These are phyloP conservation scores for Coprinellus aureogranulatus DNA, from an alignment of 768 basidiomycete species.

Conservation along the genomic window DNA sequence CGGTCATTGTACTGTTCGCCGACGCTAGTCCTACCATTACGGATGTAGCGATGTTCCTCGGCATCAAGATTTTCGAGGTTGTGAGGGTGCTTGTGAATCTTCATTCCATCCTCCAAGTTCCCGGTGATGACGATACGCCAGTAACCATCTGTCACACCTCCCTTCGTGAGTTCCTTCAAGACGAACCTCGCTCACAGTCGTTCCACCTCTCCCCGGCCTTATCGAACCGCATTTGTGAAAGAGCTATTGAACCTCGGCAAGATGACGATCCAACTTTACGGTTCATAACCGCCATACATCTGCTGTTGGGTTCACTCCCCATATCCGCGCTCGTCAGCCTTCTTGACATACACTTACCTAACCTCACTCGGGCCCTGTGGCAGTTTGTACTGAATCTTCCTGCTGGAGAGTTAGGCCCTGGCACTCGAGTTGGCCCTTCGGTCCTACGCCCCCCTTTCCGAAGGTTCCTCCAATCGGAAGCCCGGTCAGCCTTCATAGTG, in stretches of 20 bases:
- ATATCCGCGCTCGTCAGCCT: too few species aligned
- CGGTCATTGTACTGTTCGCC: neutral
- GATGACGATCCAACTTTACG: too few species aligned
- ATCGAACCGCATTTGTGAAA: too few species aligned
- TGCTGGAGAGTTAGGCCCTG: too few species aligned
- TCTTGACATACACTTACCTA: too few species aligned
- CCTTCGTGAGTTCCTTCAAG: neutral
- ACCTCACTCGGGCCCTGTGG: too few species aligned
- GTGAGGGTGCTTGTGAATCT: neutral
- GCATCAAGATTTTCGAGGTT: neutral
- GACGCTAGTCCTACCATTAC: neutral
- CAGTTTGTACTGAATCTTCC: too few species aligned
- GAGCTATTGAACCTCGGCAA: too few species aligned
- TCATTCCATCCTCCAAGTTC: slow-evolving; percentile 2
- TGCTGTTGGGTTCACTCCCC: too few species aligned
- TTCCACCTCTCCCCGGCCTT: neutral
- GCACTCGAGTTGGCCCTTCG: too few species aligned
- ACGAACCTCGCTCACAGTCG: neutral
- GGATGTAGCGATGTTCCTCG: neutral
- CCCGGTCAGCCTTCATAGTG: neutral
- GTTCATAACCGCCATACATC: too few species aligned
- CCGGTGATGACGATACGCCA: neutral
- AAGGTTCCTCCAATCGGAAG: neutral
- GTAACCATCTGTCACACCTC: slow-evolving; percentile 1
- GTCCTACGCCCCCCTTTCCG: neutral